phyloP scores from a whole-genome alignment of 2,329 filamentous ascomycete genomes.

The Aspergillus neotritici region DNA sequence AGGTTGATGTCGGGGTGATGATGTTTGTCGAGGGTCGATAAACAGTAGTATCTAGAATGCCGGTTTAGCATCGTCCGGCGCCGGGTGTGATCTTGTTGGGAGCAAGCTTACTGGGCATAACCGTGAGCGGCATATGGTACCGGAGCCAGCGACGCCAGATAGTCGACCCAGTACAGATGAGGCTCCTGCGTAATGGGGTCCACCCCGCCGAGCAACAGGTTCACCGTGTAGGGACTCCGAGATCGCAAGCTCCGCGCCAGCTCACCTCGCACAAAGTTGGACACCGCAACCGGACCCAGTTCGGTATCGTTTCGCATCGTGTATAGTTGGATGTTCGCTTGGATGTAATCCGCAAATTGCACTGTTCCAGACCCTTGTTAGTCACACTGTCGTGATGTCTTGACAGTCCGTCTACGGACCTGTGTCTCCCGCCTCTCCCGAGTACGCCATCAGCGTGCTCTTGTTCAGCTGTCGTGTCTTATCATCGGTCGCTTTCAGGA shows the following conservation, averaged over 20 bases:
- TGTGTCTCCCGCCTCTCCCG: conserved; percentile 93
- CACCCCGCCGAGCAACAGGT: conserved; percentile 88
- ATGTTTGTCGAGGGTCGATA: conserved; percentile 96
- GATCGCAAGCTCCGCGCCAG: conserved; percentile 86
- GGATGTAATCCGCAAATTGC: conserved; percentile 98
- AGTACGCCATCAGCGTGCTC: conserved; percentile 90
- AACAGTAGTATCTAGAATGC: conserved; percentile 76
- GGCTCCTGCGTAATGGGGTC: conserved; percentile 89
- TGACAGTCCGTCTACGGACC: conserved; percentile 47
- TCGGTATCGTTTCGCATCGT: conserved; percentile 96
- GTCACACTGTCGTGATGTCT: conserved; percentile 7
- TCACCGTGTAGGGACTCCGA: conserved; percentile 92
- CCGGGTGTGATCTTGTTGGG: neutral
- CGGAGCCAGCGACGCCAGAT: conserved; percentile 80
- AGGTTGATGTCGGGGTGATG: conserved; percentile 91
- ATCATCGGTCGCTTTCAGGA: conserved; percentile 92
- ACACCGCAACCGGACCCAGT: conserved; percentile 80
- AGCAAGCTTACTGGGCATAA: conserved; percentile 74
- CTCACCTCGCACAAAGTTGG: conserved; percentile 89
- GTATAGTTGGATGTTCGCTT: conserved; percentile 97
- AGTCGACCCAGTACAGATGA: conserved; percentile 93
- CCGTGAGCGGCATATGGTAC: conserved; percentile 95
- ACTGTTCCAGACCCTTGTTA: conserved; percentile 49
- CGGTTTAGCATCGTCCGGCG: conserved; percentile 12
- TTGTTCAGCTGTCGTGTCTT: conserved; percentile 92